Base-by-base conservation (phyloP, 1,284 basidiomycete genomes). In the Moesziomyces sp. region DNA sequence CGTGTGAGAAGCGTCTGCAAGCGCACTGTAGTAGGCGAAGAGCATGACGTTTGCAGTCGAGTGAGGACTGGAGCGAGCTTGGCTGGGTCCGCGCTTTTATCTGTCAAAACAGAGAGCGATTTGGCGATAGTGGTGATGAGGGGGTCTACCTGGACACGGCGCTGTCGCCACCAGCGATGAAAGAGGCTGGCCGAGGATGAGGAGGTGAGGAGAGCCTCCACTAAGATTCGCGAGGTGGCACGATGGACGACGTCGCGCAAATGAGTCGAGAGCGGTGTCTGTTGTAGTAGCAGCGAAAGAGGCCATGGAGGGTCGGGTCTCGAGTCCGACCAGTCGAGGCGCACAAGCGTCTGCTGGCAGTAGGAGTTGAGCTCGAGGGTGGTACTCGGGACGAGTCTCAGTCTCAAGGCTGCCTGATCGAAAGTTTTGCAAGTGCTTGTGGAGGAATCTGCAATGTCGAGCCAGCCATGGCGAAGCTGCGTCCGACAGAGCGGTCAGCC, bases 381-480 rank as follows among this genome's bases (percentile, higher is more conserved):
- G 8, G 52, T 48, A 18, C 43, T 26, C 3, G 66, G 66, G 1
- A 52, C 47, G 19, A 68, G 35, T 10, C 44, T 52, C 23, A 68
- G 10, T 1, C 13, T 14, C 18, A 55, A 44, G 35, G 55, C 66
- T 48, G 40, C 14, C 14, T 38, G 10, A 8, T 16, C 2, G 44
- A 42, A 16, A 4, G 11, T 14, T 14, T 4, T 18, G 38, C 18
- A 16, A 40, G 38, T 8, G 38, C 18, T 40, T 16, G 14, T 18
- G 38, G 16, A 35, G 11, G 55, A 21, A 18, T 53, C 48, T 4
- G 62, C 54, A 18, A 59, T 33, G 21, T 45, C 33, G 42, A 65
- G 62, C 62, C 62, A 65, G 5, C 56, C 52, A 19, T 44, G n/a
- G 18, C 62, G 46, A 24, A 65, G 57, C 62, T 65, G 24, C 40